Percentiles rank a stretch among this genome's conserved stretches.
Evolutionary conservation across 768 basidiomycete species (phyloP).

Genomic region (Exsudoporus frostii): DNA sequence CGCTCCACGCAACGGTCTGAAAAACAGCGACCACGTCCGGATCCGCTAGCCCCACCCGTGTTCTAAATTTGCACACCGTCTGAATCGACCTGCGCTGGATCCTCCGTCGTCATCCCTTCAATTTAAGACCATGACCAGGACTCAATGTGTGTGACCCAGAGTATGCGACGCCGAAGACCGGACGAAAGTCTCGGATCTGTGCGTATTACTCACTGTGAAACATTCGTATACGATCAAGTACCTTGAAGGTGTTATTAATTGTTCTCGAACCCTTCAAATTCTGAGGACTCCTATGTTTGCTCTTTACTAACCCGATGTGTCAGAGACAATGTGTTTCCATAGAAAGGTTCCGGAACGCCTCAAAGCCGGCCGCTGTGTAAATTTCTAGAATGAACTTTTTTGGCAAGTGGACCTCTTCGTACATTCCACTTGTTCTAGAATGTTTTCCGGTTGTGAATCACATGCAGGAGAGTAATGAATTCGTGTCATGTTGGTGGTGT

Average conservation of each 20-base stretch:
- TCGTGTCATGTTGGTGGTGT: not conserved
- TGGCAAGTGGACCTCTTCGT: not conserved
- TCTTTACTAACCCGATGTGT: not conserved
- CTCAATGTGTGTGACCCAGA: no score
- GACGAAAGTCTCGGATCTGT: not conserved
- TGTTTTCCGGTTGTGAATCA: not conserved
- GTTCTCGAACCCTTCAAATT: not conserved
- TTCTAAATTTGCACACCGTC: not conserved
- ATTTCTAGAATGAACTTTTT: not conserved
- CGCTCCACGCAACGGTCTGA: no score
- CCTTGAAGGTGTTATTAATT: no score
- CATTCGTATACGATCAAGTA: not conserved
- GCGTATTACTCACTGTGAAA: not conserved
- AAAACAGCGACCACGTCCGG: no score
- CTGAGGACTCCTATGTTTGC: not conserved
- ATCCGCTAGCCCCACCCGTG: no score
- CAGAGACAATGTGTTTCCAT: not conserved
- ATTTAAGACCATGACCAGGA: not conserved
- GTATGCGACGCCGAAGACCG: not conserved
- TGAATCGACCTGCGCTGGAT: not conserved
- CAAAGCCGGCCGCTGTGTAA: no score
- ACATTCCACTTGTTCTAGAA: slow-evolving; percentile 12
- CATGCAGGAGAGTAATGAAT: slow-evolving; percentile 1
- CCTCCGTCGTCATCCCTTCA: not conserved
- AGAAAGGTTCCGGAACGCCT: not conserved